Evolutionary conservation across 495 filamentous ascomycete genomes (phyloP).

Genomic region (Neurospora pannonica): DNA sequence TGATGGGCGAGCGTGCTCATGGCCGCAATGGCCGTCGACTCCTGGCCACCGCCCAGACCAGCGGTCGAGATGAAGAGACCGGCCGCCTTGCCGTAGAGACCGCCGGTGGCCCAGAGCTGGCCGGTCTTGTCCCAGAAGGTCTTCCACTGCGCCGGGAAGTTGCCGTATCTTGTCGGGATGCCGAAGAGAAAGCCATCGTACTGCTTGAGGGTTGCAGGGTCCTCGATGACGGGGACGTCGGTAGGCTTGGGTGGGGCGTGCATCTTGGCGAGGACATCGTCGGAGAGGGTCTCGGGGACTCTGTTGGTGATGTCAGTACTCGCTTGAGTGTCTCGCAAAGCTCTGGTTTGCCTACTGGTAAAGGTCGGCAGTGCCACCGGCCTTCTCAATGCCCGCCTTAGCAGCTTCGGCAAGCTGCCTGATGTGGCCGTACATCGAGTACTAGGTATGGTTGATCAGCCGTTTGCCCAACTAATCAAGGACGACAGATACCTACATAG

Average conservation of each 20-base stretch:
- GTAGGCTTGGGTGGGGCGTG: constrained; percentile 69
- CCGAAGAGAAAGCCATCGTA: constrained; percentile 93
- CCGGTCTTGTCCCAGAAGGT: constrained; percentile 79
- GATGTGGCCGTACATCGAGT: constrained; percentile 96
- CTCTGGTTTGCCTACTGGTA: constrained; percentile 54
- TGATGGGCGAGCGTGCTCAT: constrained; percentile 90
- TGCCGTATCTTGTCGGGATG: constrained; percentile 96
- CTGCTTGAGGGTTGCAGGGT: constrained; percentile 55
- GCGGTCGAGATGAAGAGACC: constrained; percentile 85
- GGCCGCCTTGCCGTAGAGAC: constrained; percentile 82
- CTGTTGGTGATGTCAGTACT: constrained; percentile 27
- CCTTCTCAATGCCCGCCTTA: constrained; percentile 80
- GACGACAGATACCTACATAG: constrained; percentile 49
- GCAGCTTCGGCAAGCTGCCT: constrained; percentile 76
- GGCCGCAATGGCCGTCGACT: constrained; percentile 70
- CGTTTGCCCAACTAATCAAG: constrained; percentile 7
- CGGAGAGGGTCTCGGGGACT: constrained; percentile 74
- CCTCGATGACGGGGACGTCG: constrained; percentile 52
- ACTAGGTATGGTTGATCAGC: constrained; percentile 40
- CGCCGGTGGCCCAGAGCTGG: constrained; percentile 59
- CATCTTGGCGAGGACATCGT: constrained; percentile 77
- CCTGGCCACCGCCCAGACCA: constrained; percentile 81
- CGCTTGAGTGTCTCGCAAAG: neutral
- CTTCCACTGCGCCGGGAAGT: constrained; percentile 97
- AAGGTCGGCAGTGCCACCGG: constrained; percentile 68